A percentile compares a stretch with the other conserved stretches of the same genome.
Evolutionary conservation across 306 rosid genomes (phyloP).

Genomic region (Vigna reflexopilosa): DNA sequence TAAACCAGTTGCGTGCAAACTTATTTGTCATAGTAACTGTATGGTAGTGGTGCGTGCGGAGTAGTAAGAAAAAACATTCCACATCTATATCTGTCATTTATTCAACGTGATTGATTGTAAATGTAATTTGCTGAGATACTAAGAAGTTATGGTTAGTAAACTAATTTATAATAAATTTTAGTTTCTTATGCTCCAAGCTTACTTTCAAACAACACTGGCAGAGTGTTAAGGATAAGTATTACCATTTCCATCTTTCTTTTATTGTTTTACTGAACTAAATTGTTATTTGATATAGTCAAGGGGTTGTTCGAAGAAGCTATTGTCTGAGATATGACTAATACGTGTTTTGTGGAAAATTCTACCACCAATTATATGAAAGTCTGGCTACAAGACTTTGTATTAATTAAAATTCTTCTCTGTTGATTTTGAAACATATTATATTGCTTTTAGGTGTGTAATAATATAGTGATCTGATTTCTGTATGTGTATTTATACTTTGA

Average conservation of each 20-base stretch:
- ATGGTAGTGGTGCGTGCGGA: neutral
- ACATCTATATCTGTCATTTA: neutral
- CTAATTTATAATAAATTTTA: no score
- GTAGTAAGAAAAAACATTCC: neutral
- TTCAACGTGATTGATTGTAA: neutral
- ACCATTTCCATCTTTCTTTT: neutral
- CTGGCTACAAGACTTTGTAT: neutral
- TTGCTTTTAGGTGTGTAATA: no score
- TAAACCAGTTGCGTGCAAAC: no score
- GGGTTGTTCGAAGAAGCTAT: neutral
- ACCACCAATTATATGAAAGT: neutral
- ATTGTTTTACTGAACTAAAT: neutral
- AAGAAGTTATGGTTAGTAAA: no score
- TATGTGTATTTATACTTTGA: neutral
- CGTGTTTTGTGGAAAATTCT: neutral
- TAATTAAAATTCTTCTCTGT: no score
- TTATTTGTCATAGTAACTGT: neutral
- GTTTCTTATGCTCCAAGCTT: no score
- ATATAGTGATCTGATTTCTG: neutral
- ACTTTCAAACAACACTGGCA: no score
- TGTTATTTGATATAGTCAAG: neutral
- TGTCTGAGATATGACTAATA: neutral
- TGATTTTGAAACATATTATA: neutral
- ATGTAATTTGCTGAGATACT: no score
- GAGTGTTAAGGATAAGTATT: no score